Percentiles rank a stretch among this genome's conserved stretches.
These are phyloP conservation scores for Trichoderma reesei DNA, from an alignment of 495 filamentous ascomycete species.

Conservation along the genomic window DNA sequence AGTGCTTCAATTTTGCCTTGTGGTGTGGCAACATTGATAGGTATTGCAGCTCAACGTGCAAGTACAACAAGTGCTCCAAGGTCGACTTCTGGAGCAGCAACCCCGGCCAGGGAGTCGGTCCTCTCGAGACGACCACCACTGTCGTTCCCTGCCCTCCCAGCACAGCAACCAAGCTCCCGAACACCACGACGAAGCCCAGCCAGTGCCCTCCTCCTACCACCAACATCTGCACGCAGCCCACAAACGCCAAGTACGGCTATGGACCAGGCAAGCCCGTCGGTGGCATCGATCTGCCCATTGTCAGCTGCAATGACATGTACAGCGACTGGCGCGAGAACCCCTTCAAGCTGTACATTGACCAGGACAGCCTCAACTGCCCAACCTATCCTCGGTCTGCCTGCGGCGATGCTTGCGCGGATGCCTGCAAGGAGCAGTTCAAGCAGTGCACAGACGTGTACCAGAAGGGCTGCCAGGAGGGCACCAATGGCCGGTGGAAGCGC, in stretches of 20 bases:
- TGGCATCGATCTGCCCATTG: conserved; percentile 33
- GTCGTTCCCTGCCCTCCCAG: conserved; percentile 24
- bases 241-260: conserved; percentile 28
- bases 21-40: conserved; percentile 32
- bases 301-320: conserved; percentile 41
- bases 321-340: conserved; percentile 25
- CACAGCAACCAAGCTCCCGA: conserved; percentile 22
- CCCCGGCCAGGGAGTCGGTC: conserved; percentile 24
- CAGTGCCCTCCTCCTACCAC: conserved; percentile 28
- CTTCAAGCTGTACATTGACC: conserved; percentile 38
- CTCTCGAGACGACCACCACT: conserved; percentile 19
- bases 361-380: conserved; percentile 27
- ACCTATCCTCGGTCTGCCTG: conserved; percentile 23
- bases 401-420: conserved; percentile 32
- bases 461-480: conserved; percentile 28
- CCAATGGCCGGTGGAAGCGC: conserved; percentile 11
- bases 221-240: conserved; percentile 36
- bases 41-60: conserved; percentile 28
- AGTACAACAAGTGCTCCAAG: conserved; percentile 22
- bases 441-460: conserved; percentile 36
- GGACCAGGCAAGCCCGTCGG: conserved; percentile 35
- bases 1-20: conserved; percentile 33
- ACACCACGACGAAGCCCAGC: conserved; percentile 17
- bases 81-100: conserved; percentile 26
- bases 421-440: conserved; percentile 40